Evolutionary conservation across 1,284 basidiomycete genomes (phyloP), one percentile per base, ranked within the genome.

Genomic region (Leccinum angustisporum): DNA sequence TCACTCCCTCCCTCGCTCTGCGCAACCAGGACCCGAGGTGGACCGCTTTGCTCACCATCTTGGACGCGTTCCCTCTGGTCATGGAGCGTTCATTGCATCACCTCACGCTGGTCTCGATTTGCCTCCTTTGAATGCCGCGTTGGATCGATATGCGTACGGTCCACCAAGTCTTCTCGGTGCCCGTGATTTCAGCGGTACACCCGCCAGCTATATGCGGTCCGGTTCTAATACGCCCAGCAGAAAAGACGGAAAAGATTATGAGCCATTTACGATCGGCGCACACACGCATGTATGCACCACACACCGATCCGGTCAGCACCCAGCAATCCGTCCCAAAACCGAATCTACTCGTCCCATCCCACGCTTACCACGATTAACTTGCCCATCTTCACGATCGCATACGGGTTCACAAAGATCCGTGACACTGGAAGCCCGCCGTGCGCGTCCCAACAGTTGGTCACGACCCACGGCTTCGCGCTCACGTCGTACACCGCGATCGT

Each of bases 261-360:
- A 50, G 46, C 27, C 27, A 27, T 27, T 27, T 55, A 59, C 10
- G 33, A 7, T 54, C 25, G 6, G 6, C 11, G 7, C 21, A 13
- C 58, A 16, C 43, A 52, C 27, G 68, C 33, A 11, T 50, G 2
- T 33, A 30, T 50, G 55, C 5, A 27, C 6, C 18, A 80, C 86
- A 75, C 65, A 91, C 93, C 91, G 57, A 96, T 86, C 92, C 94
- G 96, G 70, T 96, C 91, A 11, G 82, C 80, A 1, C 88, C 87
- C 34, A 98, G 77, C 54, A 97, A 75, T 0, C 95, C 97, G 74
- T 99, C 97, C 97, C 95, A 98, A 56, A 95, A 84, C 66, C 83
- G 81, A 31, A 97, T 71, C 53, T 79, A 77, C 65, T 91, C 87
- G 69, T 98, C 95, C 60, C 91, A 77, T 0, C 93, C 92, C 51